Conservation (phyloP, 176 grass and related monocot species). For the Alloteropsis semialata region DNA sequence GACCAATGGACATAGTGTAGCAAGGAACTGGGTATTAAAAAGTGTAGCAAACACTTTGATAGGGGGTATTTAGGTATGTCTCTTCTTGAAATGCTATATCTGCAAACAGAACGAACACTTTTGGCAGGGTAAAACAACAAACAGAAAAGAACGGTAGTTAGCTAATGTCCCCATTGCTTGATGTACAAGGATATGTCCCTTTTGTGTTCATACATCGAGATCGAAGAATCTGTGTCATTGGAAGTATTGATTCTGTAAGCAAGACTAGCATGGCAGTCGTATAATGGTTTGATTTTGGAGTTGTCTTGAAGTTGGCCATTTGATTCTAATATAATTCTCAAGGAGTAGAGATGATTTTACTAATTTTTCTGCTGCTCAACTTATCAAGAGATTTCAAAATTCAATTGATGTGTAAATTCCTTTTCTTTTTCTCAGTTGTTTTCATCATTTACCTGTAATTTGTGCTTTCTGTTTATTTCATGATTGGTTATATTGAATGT, state of each 20-base stretch:
- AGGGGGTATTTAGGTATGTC: background rate
- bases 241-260: slow-evolving; percentile 3
- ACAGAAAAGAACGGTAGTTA: background rate
- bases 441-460: slow-evolving; percentile 14
- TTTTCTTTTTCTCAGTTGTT: slow-evolving; percentile 16
- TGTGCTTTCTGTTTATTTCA: slow-evolving; percentile 13
- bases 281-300: background rate
- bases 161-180: background rate
- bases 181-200: background rate
- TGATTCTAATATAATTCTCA: slow-evolving; percentile 6
- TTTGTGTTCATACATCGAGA: background rate
- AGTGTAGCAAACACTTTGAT: background rate
- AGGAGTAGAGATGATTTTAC: slow-evolving; percentile 1
- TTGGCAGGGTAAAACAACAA: background rate
- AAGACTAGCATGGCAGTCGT: background rate
- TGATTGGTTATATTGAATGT: slow-evolving; percentile 34
- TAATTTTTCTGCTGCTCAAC: background rate
- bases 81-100: background rate
- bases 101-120: background rate
- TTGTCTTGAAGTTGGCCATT: background rate
- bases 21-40: background rate
- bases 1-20: background rate
- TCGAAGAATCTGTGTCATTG: background rate
- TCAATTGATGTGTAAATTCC: background rate
- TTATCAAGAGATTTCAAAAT: background rate